These are phyloP conservation scores for Periconia sp. DNA, from an alignment of 2,329 filamentous ascomycete genomes.

Conservation along the genomic window DNA sequence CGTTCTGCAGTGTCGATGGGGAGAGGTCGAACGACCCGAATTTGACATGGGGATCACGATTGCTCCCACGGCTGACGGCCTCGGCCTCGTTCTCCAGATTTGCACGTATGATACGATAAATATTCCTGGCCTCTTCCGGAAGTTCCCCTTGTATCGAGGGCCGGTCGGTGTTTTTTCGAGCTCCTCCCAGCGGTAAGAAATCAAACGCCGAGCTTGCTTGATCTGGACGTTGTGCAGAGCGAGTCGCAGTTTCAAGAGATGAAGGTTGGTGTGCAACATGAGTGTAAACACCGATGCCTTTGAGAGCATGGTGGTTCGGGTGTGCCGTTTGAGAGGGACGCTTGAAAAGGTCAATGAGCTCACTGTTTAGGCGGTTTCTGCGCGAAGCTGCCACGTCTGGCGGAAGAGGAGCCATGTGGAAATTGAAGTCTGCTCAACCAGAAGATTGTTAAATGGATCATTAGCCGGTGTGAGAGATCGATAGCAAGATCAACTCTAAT, in stretches of 20 bases:
- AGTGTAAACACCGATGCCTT: slow-evolving; percentile 31
- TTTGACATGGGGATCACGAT: background rate
- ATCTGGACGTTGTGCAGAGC: background rate
- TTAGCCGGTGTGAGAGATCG: no score
- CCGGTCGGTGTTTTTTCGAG: background rate
- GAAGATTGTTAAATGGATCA: no score
- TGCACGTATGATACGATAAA: slow-evolving; percentile 3
- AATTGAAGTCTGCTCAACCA: background rate
- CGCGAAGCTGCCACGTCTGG: slow-evolving; percentile 12
- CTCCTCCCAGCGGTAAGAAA: slow-evolving; percentile 14
- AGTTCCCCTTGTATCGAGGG: slow-evolving; percentile 6
- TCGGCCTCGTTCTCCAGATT: background rate
- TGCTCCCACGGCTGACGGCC: background rate
- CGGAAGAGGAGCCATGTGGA: slow-evolving; percentile 1
- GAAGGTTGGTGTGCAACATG: slow-evolving; percentile 14
- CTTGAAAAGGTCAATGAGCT: slow-evolving; percentile 18
- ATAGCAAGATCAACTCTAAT: no score
- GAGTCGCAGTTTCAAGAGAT: slow-evolving; percentile 1
- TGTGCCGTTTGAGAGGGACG: background rate
- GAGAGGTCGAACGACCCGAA: background rate
- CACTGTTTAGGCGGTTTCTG: slow-evolving; percentile 21
- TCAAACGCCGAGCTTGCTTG: background rate
- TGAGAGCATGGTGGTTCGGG: slow-evolving; percentile 9
- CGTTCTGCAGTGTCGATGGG: no score
- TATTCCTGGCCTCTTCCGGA: slow-evolving; percentile 6